phyloP scores from a whole-genome alignment of 2,329 filamentous ascomycete genomes.

The Podosphaera xanthii region DNA sequence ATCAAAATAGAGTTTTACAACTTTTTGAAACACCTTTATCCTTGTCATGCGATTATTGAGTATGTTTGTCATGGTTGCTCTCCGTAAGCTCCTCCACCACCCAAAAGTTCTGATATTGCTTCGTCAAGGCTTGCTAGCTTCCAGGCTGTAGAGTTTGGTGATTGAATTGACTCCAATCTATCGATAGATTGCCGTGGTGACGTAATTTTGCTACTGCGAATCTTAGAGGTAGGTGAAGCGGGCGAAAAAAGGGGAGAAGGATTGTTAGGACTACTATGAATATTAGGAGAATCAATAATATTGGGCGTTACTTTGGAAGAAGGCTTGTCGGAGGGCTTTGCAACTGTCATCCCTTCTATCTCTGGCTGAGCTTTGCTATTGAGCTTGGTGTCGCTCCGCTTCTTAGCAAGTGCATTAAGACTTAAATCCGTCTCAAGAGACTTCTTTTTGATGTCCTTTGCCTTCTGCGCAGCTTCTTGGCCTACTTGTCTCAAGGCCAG shows the following conservation, averaged over 20 bases:
- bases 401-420: conserved; percentile 3
- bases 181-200: conserved; percentile 3
- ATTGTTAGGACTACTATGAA: conserved; percentile 4
- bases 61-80: too few relatives aligned
- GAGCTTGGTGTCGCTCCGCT: neutral
- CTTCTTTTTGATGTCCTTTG: conserved; percentile 31
- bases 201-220: neutral
- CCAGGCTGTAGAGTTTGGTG: conserved; percentile 14
- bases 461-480: conserved; percentile 42
- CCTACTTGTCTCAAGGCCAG: conserved; percentile 31
- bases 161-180: conserved; percentile 9
- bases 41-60: too few relatives aligned
- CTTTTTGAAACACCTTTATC: too few relatives aligned
- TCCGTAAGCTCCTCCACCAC: too few relatives aligned
- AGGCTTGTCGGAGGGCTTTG: neutral
- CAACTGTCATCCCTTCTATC: neutral
- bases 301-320: conserved; percentile 4
- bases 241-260: conserved; percentile 12
- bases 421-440: conserved; percentile 2
- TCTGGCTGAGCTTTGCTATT: neutral
- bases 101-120: conserved; percentile 8
- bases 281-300: conserved; percentile 1
- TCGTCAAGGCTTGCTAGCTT: conserved; percentile 9
- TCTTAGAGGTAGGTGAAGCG: conserved; percentile 14
- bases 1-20: too few relatives aligned